Base-by-base conservation (phyloP, 2,329 filamentous ascomycete species). In the Aspergillus sp. region DNA sequence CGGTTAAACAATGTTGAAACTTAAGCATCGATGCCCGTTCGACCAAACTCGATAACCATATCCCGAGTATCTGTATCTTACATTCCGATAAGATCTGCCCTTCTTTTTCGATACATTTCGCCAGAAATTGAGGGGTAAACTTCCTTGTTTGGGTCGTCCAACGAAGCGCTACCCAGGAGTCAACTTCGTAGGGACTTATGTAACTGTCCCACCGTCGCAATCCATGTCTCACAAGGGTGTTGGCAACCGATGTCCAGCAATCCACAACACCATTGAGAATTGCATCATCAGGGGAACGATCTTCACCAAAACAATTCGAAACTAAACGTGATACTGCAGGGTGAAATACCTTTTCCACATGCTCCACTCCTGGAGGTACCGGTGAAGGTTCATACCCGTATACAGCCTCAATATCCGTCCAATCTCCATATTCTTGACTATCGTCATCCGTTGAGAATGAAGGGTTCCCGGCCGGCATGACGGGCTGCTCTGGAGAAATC, bases 391-490 rank as follows among this genome's bases (percentile, higher is more conserved):
- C 66, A 24, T 73, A 70, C 7, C 71, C 63, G 43, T 76, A 73
- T 3, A 71, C 66, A 40, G 82, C 80, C 56, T 83, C 80, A 50
- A 86, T 74, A 19, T 78, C 84, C 21, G 79, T 75, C 74, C 81
- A 84, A 58, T 85, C 84, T 31, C 85, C 85, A 64, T 85, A 87
- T 47, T 87, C 85, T 67, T 88, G 86, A 61, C 85, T 87, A 53
- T 88, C 86, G 52, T 87, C 84, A 55, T 78, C 82, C 5, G 64
- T 64, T 24, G 76, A 66, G 14, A 57, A 54, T n/a, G 68, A 52
- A n/a, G 61, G 33, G 19, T 53, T 59, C 44, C 48, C 48, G 44
- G 49, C 55, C 51, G 72, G 62, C 19, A 63, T 40, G 47, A 45
- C 52, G 62, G 60, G 61, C 55, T 64, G 39, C 54, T 63, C 44